Conservation (phyloP, 2,329 filamentous ascomycete genomes). For the Albifimbria verrucaria region DNA sequence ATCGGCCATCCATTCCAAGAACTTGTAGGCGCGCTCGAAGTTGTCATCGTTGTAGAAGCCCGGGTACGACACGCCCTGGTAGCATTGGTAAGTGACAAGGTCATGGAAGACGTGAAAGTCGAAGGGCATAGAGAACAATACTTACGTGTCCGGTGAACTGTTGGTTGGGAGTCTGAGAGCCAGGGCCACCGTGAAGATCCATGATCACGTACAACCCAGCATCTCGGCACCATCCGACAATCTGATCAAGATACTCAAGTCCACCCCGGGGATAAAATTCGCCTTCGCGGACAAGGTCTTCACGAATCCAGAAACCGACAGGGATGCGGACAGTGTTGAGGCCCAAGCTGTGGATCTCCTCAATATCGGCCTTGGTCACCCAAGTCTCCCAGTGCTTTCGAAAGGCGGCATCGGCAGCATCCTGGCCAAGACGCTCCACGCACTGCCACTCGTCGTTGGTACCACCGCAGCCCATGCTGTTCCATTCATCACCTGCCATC, state of each 20-base stretch:
- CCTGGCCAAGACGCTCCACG: constrained; percentile 18
- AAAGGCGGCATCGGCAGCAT: constrained; percentile 17
- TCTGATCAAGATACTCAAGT: constrained; percentile 18
- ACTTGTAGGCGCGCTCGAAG: constrained; percentile 51
- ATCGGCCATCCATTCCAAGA: constrained; percentile 53
- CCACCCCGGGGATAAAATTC: constrained; percentile 20
- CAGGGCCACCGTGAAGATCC: constrained; percentile 20
- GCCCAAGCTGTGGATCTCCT: constrained; percentile 16
- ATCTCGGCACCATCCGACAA: constrained; percentile 22
- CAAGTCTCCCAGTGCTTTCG: constrained; percentile 21
- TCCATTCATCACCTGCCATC: constrained; percentile 19
- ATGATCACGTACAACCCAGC: constrained; percentile 19
- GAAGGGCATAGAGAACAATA: not conserved
- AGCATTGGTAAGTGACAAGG: constrained; percentile 2
- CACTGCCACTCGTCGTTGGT: constrained; percentile 22
- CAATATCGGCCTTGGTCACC: constrained; percentile 18
- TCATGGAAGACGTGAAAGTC: not conserved
- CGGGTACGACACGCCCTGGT: constrained; percentile 17
- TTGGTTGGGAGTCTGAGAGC: constrained; percentile 16
- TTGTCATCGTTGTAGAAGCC: constrained; percentile 56
- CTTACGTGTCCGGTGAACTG: constrained; percentile 23
- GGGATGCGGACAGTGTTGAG: constrained; percentile 22
- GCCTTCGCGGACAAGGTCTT: constrained; percentile 16
- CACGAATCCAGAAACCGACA: constrained; percentile 22
- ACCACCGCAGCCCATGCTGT: constrained; percentile 18